Base-by-base conservation (phyloP, 148 eudicot species). In the Heliamphora exappendiculata region DNA sequence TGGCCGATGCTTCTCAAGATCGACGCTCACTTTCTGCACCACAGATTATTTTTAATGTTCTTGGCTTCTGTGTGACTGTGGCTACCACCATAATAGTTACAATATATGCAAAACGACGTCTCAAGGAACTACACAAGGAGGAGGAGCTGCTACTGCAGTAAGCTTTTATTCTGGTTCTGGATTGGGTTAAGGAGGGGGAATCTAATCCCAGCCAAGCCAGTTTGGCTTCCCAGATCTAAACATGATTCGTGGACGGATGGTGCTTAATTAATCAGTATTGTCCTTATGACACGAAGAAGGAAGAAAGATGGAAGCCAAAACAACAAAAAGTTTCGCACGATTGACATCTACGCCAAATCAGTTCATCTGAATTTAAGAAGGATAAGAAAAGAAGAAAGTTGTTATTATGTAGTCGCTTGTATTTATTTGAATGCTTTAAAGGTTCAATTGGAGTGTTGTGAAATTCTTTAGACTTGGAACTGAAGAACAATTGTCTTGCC, bases 1-100 rank as follows among this genome's bases (percentile, higher is more conserved):
- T 91, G 72, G 97, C 97, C 16, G 86, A 89, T 67, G 98, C 97
- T 76, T 94, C 98, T 44, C 87, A 82, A n/a, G 78, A 81, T 44
- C 85, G 62, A 11, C 90, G 70, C 44, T 50, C 84, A 49, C 86
- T 94, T n/a, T 80, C 93, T n/a, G 87, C 85, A 19, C 72, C 86
- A 39, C 89, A 94, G 75, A 89, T 94, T 64, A 82, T 85, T 11
- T 73, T 88, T 74, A 90, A 90, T 59, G 85, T 91, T 45, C 60
- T 86, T 44, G 98, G 98, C 47, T 91, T 94, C 75, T 80, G 84
- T 72, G 82, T 80, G 28, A 82, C 97, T 8, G 85, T 86, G 29
- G 81, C 81, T n/a, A 83, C 91, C 1, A 90, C 98, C 26, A 66
- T 91, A 55, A 49, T 89, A 39, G 85, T 94, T 64, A 94, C 97